Evolutionary conservation across 169 alveolate genomes (phyloP).

Genomic region (Pseudocohnilembus persalinus): DNA sequence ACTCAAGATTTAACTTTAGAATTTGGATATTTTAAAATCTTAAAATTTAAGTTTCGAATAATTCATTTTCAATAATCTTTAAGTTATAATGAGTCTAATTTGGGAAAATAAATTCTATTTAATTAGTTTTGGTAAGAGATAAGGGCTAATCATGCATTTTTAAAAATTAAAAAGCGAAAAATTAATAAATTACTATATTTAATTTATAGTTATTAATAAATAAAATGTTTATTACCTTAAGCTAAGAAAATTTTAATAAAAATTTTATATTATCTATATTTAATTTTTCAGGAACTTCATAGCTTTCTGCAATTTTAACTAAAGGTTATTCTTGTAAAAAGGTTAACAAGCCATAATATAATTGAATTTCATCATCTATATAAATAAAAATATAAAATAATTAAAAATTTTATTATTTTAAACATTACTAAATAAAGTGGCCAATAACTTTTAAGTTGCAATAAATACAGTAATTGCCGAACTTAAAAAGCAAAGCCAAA

Average conservation of each 20-base stretch:
- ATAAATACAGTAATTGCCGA: neutral
- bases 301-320: neutral
- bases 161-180: too few species aligned
- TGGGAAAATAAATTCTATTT: neutral
- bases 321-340: neutral
- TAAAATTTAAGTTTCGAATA: neutral
- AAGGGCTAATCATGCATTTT: too few species aligned
- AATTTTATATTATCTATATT: neutral
- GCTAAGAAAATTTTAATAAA: too few species aligned
- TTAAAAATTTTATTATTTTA: too few species aligned
- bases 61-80: neutral
- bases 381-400: too few species aligned
- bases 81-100: neutral
- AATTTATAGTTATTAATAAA: neutral
- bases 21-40: neutral
- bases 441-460: neutral
- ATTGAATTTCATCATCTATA: neutral
- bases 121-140: neutral
- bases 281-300: neutral
- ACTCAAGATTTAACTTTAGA: neutral
- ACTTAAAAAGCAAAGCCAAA: neutral
- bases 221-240: neutral
- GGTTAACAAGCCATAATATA: neutral
- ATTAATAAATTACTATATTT: too few species aligned
- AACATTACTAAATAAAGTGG: neutral